Base-by-base conservation (phyloP, 1,284 basidiomycete species). In the Boletus smithii region DNA sequence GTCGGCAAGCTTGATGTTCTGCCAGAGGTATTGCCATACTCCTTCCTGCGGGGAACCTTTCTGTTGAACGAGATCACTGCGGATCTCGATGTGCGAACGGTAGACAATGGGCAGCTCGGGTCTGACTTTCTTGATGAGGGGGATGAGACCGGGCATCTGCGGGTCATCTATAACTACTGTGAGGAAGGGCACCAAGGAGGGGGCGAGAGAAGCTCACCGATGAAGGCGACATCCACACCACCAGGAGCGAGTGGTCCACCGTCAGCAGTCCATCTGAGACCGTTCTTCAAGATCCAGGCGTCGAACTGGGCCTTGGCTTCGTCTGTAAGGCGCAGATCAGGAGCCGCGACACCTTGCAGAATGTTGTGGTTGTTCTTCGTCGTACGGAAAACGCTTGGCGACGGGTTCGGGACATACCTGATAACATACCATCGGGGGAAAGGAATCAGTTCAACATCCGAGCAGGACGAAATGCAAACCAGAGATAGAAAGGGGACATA, bases 351-450 rank as follows among this genome's bases (percentile, higher is more conserved):
- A 49, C 91, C 91, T 78, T 90, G 88, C 16, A 91, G 72, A 66
- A 88, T 88, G 69, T 90, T 90, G 78, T 90, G 88, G 73, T 91
- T 92, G 83, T 91, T 88, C 76, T 92, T 92, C 52, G 90, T 93
- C 51, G 87, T 91, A 54, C 90, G 80, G 78, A 93, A 93, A 30
- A 93, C 88, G 53, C 79, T 80, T 5, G 91, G 90, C 30, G 84
- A 85, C 50, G 91, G 80, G 74, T 92, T 90, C 42, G 88, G 90
- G 16, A 91, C 87, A 70, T 88, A 91, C 87, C 87, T 89, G 56
- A 36, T 30, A 85, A 57, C 36, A 35, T 7, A 5, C 33, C 24
- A 34, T 42, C n/a, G 4, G 26, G 18, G 35, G n/a, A 48, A 26
- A 22, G 8, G 20, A 13, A 26, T 50, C 29, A 50, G 20, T 27